Conservation (phyloP, 192 early-diverging fungal genomes). For the Coemansia sp. region DNA sequence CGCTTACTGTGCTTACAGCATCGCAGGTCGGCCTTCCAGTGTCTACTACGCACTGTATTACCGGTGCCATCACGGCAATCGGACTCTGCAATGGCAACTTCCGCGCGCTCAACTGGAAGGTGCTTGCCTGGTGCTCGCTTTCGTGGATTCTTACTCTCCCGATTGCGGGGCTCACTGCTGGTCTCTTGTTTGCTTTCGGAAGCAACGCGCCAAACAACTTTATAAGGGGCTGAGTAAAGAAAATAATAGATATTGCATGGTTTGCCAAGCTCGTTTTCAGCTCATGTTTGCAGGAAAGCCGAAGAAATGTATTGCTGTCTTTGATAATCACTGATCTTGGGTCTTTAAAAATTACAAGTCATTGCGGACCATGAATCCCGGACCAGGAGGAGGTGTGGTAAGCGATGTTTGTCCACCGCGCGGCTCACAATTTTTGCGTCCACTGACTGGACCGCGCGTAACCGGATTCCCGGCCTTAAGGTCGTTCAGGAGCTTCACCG, state of each 20-base stretch:
- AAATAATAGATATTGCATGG: too few species aligned
- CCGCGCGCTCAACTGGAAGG: constrained; percentile 74
- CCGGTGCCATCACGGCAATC: constrained; percentile 70
- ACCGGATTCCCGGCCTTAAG: constrained; percentile 79
- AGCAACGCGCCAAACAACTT: constrained; percentile 53
- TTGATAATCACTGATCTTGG: background rate
- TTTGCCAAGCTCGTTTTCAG: too few species aligned
- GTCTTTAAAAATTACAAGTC: constrained; percentile 62
- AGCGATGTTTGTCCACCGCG: constrained; percentile 77
- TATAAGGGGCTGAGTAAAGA: constrained; percentile 8
- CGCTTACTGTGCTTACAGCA: constrained; percentile 76
- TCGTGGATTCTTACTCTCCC: constrained; percentile 80
- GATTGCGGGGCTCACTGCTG: constrained; percentile 62
- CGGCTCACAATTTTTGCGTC: constrained; percentile 89
- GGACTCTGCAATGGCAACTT: constrained; percentile 70
- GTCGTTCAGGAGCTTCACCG: constrained; percentile 81
- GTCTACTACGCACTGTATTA: constrained; percentile 82
- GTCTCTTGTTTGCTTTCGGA: constrained; percentile 68
- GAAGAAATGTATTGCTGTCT: background rate
- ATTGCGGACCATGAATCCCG: constrained; percentile 81
- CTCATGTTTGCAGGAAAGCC: too few species aligned
- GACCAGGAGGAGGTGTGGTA: constrained; percentile 82
- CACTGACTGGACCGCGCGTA: constrained; percentile 79
- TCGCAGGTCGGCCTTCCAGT: constrained; percentile 78
- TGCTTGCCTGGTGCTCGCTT: constrained; percentile 61